phyloP scores from a whole-genome alignment of 2,329 filamentous ascomycete species.

The Venturia pyrina region DNA sequence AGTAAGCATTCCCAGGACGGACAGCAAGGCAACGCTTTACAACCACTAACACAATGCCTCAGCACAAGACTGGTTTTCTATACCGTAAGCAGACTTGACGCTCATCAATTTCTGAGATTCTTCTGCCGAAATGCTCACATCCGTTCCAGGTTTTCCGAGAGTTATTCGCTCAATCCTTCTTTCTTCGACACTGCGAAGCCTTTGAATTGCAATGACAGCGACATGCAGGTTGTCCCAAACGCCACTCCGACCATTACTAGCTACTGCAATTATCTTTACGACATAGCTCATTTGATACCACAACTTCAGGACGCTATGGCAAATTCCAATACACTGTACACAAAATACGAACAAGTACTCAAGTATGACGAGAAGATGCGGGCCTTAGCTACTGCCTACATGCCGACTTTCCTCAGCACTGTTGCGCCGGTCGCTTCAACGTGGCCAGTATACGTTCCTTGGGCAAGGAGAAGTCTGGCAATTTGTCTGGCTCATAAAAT shows the following conservation, averaged over 20 bases:
- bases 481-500: conserved; percentile 33
- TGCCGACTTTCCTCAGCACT: conserved; percentile 27
- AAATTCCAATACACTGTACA: conserved; percentile 26
- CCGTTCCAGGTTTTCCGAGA: conserved; percentile 24
- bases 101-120: not conserved
- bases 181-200: conserved; percentile 27
- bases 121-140: not conserved
- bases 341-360: conserved; percentile 31
- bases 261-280: conserved; percentile 29
- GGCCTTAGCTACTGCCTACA: conserved; percentile 22
- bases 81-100: conserved; percentile 16
- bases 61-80: conserved; percentile 34
- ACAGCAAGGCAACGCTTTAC: not conserved
- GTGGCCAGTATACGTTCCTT: conserved; percentile 32
- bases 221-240: conserved; percentile 17
- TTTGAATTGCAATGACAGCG: conserved; percentile 28
- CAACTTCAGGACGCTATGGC: conserved; percentile 29
- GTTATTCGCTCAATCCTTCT: conserved; percentile 27
- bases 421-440: conserved; percentile 23
- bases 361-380: conserved; percentile 31
- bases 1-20: conserved; percentile 9
- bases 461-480: conserved; percentile 30
- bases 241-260: conserved; percentile 23
- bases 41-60: not conserved
- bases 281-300: conserved; percentile 29